Conservation (phyloP, 164 flowering plant genomes). For the Vitis amurensis region DNA sequence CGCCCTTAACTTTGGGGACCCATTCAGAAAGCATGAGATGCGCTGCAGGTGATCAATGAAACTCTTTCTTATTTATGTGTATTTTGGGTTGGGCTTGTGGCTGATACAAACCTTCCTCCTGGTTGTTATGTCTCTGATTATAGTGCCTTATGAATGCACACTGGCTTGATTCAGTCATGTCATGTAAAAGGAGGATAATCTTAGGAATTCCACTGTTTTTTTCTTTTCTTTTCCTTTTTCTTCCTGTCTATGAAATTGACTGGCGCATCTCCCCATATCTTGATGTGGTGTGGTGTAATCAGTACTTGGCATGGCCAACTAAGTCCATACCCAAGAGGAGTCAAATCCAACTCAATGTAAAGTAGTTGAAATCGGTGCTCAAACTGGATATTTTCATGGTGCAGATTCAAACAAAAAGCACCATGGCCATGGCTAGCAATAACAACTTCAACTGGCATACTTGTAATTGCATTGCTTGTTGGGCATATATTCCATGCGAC, state of each 20-base stretch:
- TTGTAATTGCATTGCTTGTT: conserved; percentile 69
- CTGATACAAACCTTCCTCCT: background rate
- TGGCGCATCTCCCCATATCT: background rate
- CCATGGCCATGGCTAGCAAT: conserved; percentile 80
- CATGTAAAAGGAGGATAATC: too few relatives aligned
- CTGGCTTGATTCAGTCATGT: too few relatives aligned
- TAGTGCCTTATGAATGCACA: too few relatives aligned
- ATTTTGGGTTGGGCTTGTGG: background rate
- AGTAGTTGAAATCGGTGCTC: conserved; percentile 1
- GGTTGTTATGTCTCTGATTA: too few relatives aligned
- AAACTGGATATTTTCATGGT: conserved; percentile 10
- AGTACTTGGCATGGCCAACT: background rate
- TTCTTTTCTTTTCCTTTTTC: too few relatives aligned
- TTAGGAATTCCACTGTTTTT: too few relatives aligned
- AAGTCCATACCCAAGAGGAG: background rate
- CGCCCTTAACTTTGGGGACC: conserved; percentile 85
- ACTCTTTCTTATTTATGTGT: background rate
- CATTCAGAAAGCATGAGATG: conserved; percentile 94
- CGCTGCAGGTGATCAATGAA: conserved; percentile 69
- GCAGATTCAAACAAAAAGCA: conserved; percentile 79
- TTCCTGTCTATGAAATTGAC: background rate
- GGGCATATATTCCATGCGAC: conserved; percentile 83
- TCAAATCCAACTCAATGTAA: background rate
- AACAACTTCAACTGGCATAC: conserved; percentile 54
- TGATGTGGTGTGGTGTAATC: background rate